Conservation (phyloP, 163 green algal genomes). For the Trebouxia gelatinosa region DNA sequence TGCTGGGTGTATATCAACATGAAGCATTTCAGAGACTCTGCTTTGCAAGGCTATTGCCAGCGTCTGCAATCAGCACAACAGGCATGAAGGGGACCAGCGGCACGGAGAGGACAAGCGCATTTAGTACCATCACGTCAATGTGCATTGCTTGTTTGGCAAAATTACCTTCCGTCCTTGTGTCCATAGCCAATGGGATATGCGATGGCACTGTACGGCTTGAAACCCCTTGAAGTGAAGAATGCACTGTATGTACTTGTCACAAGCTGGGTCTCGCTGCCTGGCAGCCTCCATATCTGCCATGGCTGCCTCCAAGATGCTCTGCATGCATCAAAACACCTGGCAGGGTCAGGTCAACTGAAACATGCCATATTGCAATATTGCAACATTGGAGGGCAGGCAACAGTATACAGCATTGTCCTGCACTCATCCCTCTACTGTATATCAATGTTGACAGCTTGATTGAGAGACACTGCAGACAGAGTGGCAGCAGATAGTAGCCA, state of each 20-base stretch:
- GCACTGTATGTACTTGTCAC: conserved; percentile 80
- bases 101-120: too few relatives aligned
- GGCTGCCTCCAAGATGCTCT: conserved; percentile 62
- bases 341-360: not conserved
- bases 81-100: not conserved
- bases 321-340: too few relatives aligned
- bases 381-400: not conserved
- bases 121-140: too few relatives aligned
- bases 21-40: conserved; percentile 83
- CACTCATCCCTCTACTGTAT: too few relatives aligned
- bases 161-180: conserved; percentile 64
- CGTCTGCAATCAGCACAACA: conserved; percentile 35
- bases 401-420: too few relatives aligned
- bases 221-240: conserved; percentile 96
- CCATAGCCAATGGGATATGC: conserved; percentile 91
- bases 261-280: conserved; percentile 94
- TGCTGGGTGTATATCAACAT: conserved; percentile 96
- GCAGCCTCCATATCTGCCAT: conserved; percentile 82
- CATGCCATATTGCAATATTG: not conserved
- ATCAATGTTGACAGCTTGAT: too few relatives aligned
- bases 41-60: conserved; percentile 89
- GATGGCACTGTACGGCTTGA: conserved; percentile 86
- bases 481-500: too few relatives aligned
- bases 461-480: too few relatives aligned
- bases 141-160: not conserved